Percentiles rank a stretch among this genome's conserved stretches.
Evolutionary conservation across 2,329 filamentous ascomycete genomes (phyloP).

Genomic region (Mariannaea elegans): DNA sequence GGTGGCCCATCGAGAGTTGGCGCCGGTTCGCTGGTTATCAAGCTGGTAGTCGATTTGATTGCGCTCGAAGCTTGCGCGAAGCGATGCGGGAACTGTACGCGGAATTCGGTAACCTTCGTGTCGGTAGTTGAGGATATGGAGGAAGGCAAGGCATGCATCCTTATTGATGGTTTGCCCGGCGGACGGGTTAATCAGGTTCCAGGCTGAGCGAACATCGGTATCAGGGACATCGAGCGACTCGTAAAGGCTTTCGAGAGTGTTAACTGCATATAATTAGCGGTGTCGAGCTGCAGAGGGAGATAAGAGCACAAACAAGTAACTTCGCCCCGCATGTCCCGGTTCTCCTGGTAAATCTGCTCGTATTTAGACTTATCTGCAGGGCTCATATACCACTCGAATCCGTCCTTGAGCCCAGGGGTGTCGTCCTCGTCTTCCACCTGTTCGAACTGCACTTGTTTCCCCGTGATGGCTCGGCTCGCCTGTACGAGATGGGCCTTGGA

Average conservation of each 20-base stretch:
- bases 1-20: constrained; percentile 79
- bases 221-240: constrained; percentile 78
- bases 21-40: constrained; percentile 73
- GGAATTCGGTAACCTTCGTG: constrained; percentile 97
- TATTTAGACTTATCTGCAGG: constrained; percentile 92
- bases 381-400: constrained; percentile 99
- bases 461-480: constrained; percentile 80
- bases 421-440: constrained; percentile 85
- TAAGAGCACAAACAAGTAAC: constrained; percentile 69
- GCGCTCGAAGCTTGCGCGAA: constrained; percentile 90
- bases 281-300: background rate
- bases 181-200: constrained; percentile 97
- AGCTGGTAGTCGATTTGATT: constrained; percentile 97
- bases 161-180: constrained; percentile 87
- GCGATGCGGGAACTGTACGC: constrained; percentile 87
- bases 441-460: constrained; percentile 84
- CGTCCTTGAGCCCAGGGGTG: constrained; percentile 86
- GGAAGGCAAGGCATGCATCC: constrained; percentile 91
- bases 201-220: constrained; percentile 87
- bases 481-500: constrained; percentile 92
- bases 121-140: constrained; percentile 95
- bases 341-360: constrained; percentile 95
- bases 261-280: constrained; percentile 62
- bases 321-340: constrained; percentile 86
- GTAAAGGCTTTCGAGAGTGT: constrained; percentile 84